Base-by-base conservation (phyloP, 179 eudicot species). In the Amaranthus tricolor region DNA sequence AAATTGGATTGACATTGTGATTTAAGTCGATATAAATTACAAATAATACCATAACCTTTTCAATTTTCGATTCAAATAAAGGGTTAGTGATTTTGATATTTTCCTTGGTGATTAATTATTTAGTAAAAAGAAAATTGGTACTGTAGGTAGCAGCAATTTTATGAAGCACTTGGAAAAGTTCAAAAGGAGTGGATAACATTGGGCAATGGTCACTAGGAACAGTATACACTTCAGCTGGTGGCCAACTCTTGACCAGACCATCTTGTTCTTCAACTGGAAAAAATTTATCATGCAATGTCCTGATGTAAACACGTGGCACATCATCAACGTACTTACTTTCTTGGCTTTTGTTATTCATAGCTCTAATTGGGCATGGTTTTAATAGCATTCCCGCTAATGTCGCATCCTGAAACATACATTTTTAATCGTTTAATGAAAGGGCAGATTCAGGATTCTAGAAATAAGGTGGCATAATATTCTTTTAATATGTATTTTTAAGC, bases 301-400 rank as follows among this genome's bases (percentile, higher is more conserved):
- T 82, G 71, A 85, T 80, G 74, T 82, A 85, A 10, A 85, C 84
- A 56, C 82, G 84, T 43, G 80, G 79, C 71, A 85, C 85, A 76
- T 51, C 70, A 21, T 77, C 79, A 0, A 57, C 55, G 8, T 82
- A 82, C 4, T 78, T 68, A 0, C 55, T 69, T 6, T 80, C 89
- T 71, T 62, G 7, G 91, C 92, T 1, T 76, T 65, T 31, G 40
- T 31, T 31, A 48, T 59, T 40, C 9, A 85, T 0, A 11, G 96
- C 90, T 49, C 70, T 55, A 0, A 81, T 6, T 7, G 97, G 91
- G 14, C 88, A 89, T 50, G 89, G 88, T 63, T 90, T 73, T 7
- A 88, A 48, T 9, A 89, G 84, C 91, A 93, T 93, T 21, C 88
- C 73, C 17, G 96, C 94, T 55, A 91, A 68, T 13, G 91, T 85